phyloP scores from a whole-genome alignment of 768 basidiomycete species.

The Psilocybe sp. region DNA sequence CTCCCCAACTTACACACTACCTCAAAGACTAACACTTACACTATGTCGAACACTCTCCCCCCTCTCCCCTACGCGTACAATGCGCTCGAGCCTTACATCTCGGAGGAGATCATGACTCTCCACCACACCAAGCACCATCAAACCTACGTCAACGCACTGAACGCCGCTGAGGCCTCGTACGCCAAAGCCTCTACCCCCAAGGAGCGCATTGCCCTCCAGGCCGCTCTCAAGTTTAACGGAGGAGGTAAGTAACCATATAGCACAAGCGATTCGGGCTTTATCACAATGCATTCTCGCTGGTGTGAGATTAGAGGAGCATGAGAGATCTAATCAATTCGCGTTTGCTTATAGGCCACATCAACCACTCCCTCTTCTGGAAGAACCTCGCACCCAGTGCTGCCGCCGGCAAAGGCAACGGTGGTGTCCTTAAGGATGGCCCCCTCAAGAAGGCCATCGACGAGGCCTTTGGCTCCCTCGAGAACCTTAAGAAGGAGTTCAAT shows the following conservation, averaged over 20 bases:
- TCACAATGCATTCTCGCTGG: neutral
- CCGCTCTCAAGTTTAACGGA: slow-evolving; percentile 94
- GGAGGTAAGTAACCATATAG: slow-evolving; percentile 60
- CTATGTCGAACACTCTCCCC: slow-evolving; percentile 60
- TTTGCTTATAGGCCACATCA: slow-evolving; percentile 68
- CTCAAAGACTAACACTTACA: neutral
- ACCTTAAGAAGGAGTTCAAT: slow-evolving; percentile 80
- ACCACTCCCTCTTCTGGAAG: slow-evolving; percentile 96
- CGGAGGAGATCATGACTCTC: slow-evolving; percentile 86
- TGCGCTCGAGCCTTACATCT: slow-evolving; percentile 94
- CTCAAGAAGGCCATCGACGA: slow-evolving; percentile 63
- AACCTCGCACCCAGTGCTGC: slow-evolving; percentile 71
- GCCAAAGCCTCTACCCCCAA: slow-evolving; percentile 65
- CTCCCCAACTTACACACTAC: neutral
- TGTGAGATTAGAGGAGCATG: no score
- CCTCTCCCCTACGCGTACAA: slow-evolving; percentile 77
- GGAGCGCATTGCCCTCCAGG: slow-evolving; percentile 83
- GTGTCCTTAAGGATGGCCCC: slow-evolving; percentile 55
- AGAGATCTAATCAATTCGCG: no score
- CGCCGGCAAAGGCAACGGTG: slow-evolving; percentile 58
- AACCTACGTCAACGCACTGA: slow-evolving; percentile 90
- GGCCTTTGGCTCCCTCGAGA: slow-evolving; percentile 69
- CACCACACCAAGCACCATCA: slow-evolving; percentile 97
- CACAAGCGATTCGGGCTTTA: neutral
- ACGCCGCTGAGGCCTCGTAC: slow-evolving; percentile 82